These are phyloP conservation scores for Colletotrichum lindemuthianum DNA, from an alignment of 2,329 filamentous ascomycete species.

Conservation along the genomic window DNA sequence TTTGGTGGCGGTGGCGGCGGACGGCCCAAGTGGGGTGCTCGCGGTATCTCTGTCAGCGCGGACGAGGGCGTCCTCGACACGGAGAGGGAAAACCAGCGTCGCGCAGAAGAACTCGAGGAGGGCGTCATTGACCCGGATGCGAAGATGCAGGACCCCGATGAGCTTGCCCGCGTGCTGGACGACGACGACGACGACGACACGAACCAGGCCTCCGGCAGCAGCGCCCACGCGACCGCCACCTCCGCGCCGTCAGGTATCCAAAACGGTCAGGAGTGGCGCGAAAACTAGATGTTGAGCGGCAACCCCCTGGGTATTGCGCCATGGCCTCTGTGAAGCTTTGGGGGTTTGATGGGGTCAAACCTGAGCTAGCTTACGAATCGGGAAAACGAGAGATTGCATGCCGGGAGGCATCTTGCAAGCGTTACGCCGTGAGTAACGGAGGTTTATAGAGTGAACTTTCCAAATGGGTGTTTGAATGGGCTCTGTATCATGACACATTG, in stretches of 20 bases:
- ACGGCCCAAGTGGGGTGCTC: constrained; percentile 69
- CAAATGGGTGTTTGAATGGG: background rate
- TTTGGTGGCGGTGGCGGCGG: constrained; percentile 38
- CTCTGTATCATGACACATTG: background rate
- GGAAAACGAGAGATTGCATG: background rate
- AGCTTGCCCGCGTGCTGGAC: constrained; percentile 68
- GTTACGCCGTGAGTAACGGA: background rate
- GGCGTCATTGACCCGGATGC: constrained; percentile 67
- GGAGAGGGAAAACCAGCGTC: constrained; percentile 56
- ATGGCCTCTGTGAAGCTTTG: background rate
- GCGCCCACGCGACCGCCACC: constrained; percentile 27
- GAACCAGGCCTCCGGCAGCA: constrained; percentile 38
- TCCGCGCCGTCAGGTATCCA: constrained; percentile 52
- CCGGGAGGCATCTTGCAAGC: background rate
- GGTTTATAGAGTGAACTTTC: background rate
- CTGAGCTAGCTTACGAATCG: background rate
- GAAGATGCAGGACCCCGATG: constrained; percentile 74
- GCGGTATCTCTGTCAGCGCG: constrained; percentile 74
- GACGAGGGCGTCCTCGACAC: constrained; percentile 68
- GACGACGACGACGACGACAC: constrained; percentile 65
- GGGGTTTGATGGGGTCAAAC: background rate
- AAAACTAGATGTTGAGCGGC: constrained; percentile 36
- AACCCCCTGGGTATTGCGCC: background rate
- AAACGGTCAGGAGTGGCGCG: constrained; percentile 59
- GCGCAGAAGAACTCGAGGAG: constrained; percentile 52